Percentiles rank a stretch among this genome's conserved stretches.
phyloP scores from a whole-genome alignment of 768 basidiomycete species.

The Mycena galericulata region DNA sequence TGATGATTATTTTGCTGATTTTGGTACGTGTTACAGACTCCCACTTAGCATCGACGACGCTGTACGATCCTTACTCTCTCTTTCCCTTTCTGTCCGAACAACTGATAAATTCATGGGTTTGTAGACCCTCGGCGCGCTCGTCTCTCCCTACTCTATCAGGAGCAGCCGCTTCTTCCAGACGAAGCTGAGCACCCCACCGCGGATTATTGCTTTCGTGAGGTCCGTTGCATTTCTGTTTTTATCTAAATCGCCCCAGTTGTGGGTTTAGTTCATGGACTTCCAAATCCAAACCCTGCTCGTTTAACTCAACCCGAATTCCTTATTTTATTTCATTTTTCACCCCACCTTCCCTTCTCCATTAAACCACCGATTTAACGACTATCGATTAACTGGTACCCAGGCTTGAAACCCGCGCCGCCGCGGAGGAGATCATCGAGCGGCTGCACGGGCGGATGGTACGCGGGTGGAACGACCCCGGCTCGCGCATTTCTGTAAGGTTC shows the following conservation, averaged over 20 bases:
- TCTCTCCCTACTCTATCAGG: slow-evolving; percentile 78
- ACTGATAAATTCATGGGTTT: slow-evolving; percentile 1
- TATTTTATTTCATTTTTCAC: too few relatives aligned
- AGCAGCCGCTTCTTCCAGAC: slow-evolving; percentile 87
- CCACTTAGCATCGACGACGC: slow-evolving; percentile 78
- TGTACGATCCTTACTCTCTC: too few relatives aligned
- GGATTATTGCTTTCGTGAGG: slow-evolving; percentile 88
- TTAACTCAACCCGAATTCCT: too few relatives aligned
- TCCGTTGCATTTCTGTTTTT: too few relatives aligned
- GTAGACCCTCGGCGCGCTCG: slow-evolving; percentile 72
- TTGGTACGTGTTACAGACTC: slow-evolving; percentile 54
- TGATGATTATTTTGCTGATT: too few relatives aligned
- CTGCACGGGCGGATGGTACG: slow-evolving; percentile 85
- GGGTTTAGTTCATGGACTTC: too few relatives aligned
- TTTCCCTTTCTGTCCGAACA: too few relatives aligned
- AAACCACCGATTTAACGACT: too few relatives aligned
- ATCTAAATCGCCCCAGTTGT: too few relatives aligned
- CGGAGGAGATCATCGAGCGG: slow-evolving; percentile 82
- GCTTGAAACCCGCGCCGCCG: slow-evolving; percentile 77
- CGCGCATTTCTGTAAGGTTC: slow-evolving; percentile 83
- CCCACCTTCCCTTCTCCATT: too few relatives aligned
- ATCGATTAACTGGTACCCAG: too few relatives aligned
- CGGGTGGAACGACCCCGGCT: slow-evolving; percentile 82
- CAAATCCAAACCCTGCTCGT: too few relatives aligned
- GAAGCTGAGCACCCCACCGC: slow-evolving; percentile 77